phyloP scores from a whole-genome alignment of 169 alveolate species.

The Haemoproteus tartakovskyi region DNA sequence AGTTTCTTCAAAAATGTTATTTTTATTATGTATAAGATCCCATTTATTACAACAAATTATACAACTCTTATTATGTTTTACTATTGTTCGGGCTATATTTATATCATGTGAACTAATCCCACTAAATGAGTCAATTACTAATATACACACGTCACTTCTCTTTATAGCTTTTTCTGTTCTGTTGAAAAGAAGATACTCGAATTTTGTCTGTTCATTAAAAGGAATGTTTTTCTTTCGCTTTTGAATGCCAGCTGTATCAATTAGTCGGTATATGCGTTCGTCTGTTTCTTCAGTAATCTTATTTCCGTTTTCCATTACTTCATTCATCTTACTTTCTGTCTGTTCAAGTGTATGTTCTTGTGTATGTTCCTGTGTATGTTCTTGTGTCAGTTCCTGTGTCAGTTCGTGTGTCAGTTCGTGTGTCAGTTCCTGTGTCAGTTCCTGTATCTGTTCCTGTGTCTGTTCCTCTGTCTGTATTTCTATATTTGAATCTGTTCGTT shows the following conservation, averaged over 20 bases:
- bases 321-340: too few species aligned
- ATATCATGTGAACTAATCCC: slow-evolving; percentile 77
- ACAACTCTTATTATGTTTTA: slow-evolving; percentile 71
- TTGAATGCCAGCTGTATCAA: slow-evolving; percentile 65
- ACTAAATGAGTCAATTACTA: slow-evolving; percentile 76
- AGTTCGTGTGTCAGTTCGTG: too few species aligned
- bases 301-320: too few species aligned
- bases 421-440: too few species aligned
- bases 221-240: slow-evolving; percentile 39
- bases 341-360: too few species aligned
- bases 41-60: slow-evolving; percentile 80
- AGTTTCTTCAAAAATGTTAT: slow-evolving; percentile 70
- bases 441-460: too few species aligned
- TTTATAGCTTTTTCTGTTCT: slow-evolving; percentile 69
- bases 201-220: slow-evolving; percentile 48
- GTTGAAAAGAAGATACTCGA: slow-evolving; percentile 26
- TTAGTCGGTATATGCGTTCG: slow-evolving; percentile 59
- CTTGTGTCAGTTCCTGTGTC: too few species aligned
- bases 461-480: too few species aligned
- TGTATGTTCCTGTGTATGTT: too few species aligned
- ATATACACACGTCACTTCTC: slow-evolving; percentile 74
- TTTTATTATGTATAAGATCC: slow-evolving; percentile 76
- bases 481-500: too few species aligned
- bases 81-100: slow-evolving; percentile 73
- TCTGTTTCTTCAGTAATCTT: too few species aligned